Conservation (phyloP, 768 basidiomycete species). For the Boletus rubescentipes region DNA sequence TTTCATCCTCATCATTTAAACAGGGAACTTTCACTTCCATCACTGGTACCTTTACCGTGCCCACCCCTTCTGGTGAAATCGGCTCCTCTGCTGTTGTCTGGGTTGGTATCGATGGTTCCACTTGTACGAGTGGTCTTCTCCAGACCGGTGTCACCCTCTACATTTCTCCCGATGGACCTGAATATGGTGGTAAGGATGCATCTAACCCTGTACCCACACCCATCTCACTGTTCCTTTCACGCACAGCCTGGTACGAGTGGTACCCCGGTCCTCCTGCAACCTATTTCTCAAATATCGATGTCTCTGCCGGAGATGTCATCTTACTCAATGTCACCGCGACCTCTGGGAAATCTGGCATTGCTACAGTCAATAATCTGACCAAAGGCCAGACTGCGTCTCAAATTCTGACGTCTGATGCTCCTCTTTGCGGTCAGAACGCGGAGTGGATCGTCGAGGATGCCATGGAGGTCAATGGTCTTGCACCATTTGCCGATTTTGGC, state of each 20-base stretch:
- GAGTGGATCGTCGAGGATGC: slow-evolving; percentile 17
- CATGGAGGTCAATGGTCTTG: no score
- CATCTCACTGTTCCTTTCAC: no score
- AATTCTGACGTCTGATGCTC: background rate
- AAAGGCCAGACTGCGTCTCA: background rate
- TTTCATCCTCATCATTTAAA: background rate
- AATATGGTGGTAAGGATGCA: no score
- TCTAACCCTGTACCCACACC: no score
- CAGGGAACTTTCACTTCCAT: slow-evolving; percentile 10
- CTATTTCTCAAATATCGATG: background rate
- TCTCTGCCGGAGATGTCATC: slow-evolving; percentile 11
- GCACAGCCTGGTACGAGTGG: no score
- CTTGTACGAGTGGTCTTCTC: background rate
- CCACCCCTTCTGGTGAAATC: background rate
- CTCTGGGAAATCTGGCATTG: background rate
- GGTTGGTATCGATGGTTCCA: slow-evolving; percentile 14
- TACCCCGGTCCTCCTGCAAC: no score
- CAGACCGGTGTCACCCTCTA: no score
- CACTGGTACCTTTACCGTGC: slow-evolving; percentile 8
- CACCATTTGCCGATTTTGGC: background rate
- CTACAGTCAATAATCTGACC: slow-evolving; percentile 1
- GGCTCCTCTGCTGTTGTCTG: slow-evolving; percentile 4
- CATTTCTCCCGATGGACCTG: no score
- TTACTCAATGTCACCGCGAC: slow-evolving; percentile 1
- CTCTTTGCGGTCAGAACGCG: slow-evolving; percentile 6